Conservation (phyloP, 2,329 filamentous ascomycete species). For the Claviceps cyperi region DNA sequence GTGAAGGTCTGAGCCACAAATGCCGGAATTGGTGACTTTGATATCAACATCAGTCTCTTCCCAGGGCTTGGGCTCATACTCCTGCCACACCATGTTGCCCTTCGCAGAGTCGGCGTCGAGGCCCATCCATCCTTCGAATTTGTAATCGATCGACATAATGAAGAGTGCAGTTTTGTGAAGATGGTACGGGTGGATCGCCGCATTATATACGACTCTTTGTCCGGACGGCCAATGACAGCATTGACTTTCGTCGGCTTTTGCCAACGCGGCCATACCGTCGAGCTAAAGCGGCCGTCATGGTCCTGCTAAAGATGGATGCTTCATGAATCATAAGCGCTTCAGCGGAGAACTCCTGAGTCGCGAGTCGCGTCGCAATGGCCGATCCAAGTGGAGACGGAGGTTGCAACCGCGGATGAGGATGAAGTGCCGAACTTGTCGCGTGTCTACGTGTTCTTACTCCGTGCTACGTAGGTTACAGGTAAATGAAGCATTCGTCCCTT, state of each 20-base stretch:
- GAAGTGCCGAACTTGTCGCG: not conserved
- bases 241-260: not conserved
- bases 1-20: constrained; percentile 50
- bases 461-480: too few species aligned
- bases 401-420: not conserved
- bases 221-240: not conserved
- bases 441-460: too few species aligned
- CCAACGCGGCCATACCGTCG: not conserved
- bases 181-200: not conserved
- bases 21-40: constrained; percentile 48
- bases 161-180: not conserved
- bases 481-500: too few species aligned
- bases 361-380: too few species aligned
- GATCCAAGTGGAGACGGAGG: not conserved
- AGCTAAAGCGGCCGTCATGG: not conserved
- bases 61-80: constrained; percentile 50
- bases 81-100: constrained; percentile 39
- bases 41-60: constrained; percentile 53
- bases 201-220: not conserved
- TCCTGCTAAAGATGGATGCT: not conserved
- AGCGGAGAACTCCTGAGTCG: not conserved
- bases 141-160: constrained; percentile 21
- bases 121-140: constrained; percentile 39
- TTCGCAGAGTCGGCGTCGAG: constrained; percentile 24
- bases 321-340: not conserved